Base-by-base conservation (phyloP, 441 rosid genomes). In the Bocquillonia castaneifolia region DNA sequence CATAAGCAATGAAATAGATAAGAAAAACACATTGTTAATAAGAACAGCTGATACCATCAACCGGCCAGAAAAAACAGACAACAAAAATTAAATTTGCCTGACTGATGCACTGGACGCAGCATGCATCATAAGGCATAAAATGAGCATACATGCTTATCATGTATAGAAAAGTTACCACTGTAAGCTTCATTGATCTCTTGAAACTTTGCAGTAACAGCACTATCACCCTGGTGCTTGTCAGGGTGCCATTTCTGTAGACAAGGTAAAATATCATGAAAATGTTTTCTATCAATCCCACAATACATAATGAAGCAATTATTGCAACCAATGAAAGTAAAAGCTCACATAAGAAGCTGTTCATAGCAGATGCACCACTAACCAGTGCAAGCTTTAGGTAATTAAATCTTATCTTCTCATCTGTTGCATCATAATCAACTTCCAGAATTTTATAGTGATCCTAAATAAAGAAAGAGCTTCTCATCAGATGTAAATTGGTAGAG, bases 101-200 rank as follows among this genome's bases (percentile, higher is more conserved):
- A 13, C 61, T 64, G 20, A 63, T 34, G 32, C 34, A 42, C 51
- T 25, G 6, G 62, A 51, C 29, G 50, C 13, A 42, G 31, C 22
- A 34, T 56, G 36, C 63, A 59, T 44, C 39, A 13, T 23, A 53
- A 2, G 17, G 6, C 10, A 50, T 54, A 15, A 1, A 45, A 32
- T 44, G 17, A 62, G 22, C n/a, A 0, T 47, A 44, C 20, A 63
- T 26, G 40, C 63, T 39, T 42, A 50, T 44, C 61, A 28, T 13
- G 14, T 36, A 47, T 4, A 70, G 51, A 63, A 56, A 47, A n/a
- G n/a, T 69, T 76, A 88, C 96, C 93, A 15, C 59, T 77, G 67
- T 90, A 88, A 64, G 96, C 93, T 78, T 90, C 92, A 50, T 85
- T 90, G 15, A 90, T 90, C 88, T 90, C 89, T 73, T 86, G 88